A percentile compares a stretch with the other conserved stretches of the same genome.
Evolutionary conservation across 495 filamentous ascomycete genomes (phyloP).

Genomic region (Staphylotrichum tortipilum): DNA sequence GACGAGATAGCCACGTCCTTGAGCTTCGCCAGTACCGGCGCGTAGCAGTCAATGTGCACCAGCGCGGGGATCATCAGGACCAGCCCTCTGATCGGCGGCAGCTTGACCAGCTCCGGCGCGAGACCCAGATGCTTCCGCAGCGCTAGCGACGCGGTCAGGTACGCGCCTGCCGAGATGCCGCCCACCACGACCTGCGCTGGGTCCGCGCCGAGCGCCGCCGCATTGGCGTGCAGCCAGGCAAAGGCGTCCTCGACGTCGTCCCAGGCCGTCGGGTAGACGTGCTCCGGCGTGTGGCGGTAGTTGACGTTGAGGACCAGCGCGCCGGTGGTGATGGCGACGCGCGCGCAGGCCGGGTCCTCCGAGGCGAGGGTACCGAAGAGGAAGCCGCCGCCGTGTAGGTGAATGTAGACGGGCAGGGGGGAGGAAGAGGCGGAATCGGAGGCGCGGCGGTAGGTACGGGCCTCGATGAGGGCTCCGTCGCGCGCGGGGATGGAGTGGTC

Average conservation of each 20-base stretch:
- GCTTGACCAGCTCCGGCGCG: constrained; percentile 9
- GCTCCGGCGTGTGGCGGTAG: constrained; percentile 41
- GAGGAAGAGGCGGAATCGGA: background rate
- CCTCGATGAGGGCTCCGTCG: constrained; percentile 28
- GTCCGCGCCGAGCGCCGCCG: constrained; percentile 24
- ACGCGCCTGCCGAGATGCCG: constrained; percentile 40
- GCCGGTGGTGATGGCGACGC: constrained; percentile 19
- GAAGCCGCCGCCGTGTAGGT: constrained; percentile 38
- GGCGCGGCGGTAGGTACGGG: constrained; percentile 35
- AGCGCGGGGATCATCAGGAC: constrained; percentile 38
- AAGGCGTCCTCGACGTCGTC: constrained; percentile 40
- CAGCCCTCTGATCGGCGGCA: constrained; percentile 32
- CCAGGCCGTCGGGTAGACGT: constrained; percentile 33
- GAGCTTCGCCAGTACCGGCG: constrained; percentile 24
- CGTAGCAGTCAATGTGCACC: constrained; percentile 27
- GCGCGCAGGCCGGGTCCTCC: constrained; percentile 23
- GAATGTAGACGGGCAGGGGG: background rate
- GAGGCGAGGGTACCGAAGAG: constrained; percentile 28
- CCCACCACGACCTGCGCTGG: constrained; percentile 35
- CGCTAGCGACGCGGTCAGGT: constrained; percentile 33
- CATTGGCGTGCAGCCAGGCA: constrained; percentile 36
- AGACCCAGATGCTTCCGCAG: constrained; percentile 24
- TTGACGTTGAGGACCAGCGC: constrained; percentile 38
- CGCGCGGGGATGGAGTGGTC: constrained; percentile 26
- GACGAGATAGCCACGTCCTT: constrained; percentile 27